Percentiles rank a stretch among this genome's conserved stretches.
Conservation (phyloP, 2,329 filamentous ascomycete species). For the Pestalotiopsis sp. region DNA sequence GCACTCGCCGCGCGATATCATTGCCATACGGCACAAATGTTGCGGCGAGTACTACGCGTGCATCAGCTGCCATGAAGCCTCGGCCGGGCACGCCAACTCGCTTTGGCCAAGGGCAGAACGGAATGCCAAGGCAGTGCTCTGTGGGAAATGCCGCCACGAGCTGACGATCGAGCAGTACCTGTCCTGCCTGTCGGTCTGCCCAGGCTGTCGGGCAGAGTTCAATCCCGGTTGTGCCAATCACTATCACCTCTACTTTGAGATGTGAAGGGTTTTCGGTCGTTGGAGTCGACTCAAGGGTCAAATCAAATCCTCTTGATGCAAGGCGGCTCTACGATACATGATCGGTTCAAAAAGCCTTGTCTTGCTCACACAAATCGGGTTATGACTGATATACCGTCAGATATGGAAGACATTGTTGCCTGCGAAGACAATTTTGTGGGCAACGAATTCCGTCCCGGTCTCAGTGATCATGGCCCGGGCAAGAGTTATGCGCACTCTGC, state of each 20-base stretch:
- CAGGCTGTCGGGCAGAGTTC: constrained; percentile 21
- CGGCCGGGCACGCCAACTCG: constrained; percentile 17
- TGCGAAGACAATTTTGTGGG: too few relatives aligned
- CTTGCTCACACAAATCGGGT: too few relatives aligned
- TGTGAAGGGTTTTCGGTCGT: constrained; percentile 1
- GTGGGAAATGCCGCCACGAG: constrained; percentile 21
- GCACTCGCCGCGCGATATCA: constrained; percentile 25
- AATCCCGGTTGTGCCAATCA: constrained; percentile 26
- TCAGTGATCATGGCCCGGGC: too few relatives aligned
- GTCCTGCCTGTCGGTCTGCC: constrained; percentile 17
- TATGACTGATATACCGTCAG: too few relatives aligned
- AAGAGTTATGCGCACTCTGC: too few relatives aligned
- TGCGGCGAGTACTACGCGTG: constrained; percentile 27
- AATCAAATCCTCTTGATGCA: too few relatives aligned
- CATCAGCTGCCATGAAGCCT: constrained; percentile 24
- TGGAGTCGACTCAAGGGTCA: not conserved
- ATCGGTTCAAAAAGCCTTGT: too few relatives aligned
- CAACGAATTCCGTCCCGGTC: too few relatives aligned
- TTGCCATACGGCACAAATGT: constrained; percentile 27
- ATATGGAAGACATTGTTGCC: too few relatives aligned
- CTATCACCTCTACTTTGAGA: constrained; percentile 25
- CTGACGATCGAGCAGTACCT: constrained; percentile 24
- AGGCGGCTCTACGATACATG: too few relatives aligned
- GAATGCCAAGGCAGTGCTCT: constrained; percentile 21
- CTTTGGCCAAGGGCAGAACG: constrained; percentile 22